Conservation (phyloP, 108 stramenopile genomes). For the Cyclotella choctawhatcheeana region DNA sequence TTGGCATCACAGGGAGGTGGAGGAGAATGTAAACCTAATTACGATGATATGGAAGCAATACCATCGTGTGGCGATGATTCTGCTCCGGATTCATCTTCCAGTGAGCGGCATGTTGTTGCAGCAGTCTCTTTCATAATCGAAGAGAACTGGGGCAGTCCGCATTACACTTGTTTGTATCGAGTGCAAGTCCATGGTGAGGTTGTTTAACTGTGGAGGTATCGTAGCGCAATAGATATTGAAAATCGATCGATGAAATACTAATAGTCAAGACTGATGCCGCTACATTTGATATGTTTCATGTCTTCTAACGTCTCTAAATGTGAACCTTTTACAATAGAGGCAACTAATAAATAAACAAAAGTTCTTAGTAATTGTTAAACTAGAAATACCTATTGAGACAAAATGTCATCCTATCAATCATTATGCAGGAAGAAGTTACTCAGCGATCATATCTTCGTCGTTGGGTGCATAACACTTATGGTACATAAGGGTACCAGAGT, state of each 20-base stretch:
- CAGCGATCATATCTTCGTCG: too few species aligned
- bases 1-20: conserved; percentile 14
- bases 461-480: background rate
- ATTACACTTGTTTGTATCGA: conserved; percentile 85
- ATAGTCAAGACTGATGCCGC: too few species aligned
- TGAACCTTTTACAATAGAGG: too few species aligned
- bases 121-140: conserved; percentile 64
- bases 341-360: background rate
- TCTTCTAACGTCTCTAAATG: too few species aligned
- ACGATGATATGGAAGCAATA: conserved; percentile 19
- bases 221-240: background rate
- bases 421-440: too few species aligned
- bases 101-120: conserved; percentile 38
- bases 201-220: background rate
- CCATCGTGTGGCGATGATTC: conserved; percentile 37
- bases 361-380: background rate
- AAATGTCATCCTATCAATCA: too few species aligned
- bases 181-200: conserved; percentile 74
- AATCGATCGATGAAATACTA: background rate
- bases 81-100: background rate
- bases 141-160: conserved; percentile 78
- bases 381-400: too few species aligned
- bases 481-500: background rate
- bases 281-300: too few species aligned
- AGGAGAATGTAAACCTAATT: conserved; percentile 40